Base-by-base conservation (phyloP, 805 yeast species). In the Isabelozyma heimii region DNA sequence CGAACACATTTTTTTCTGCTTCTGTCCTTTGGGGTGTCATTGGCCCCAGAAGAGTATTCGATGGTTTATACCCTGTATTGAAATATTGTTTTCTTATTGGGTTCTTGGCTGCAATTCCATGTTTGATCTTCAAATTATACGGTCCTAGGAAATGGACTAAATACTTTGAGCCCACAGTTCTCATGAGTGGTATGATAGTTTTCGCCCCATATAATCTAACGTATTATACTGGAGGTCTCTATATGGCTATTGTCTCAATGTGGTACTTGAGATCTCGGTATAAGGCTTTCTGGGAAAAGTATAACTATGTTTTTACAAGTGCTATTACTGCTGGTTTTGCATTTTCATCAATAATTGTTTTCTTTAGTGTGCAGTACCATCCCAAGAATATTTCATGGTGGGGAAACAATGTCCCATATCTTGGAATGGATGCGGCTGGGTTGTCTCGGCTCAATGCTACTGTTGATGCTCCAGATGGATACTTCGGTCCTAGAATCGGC, bases 11-110 rank as follows among this genome's bases (percentile, higher is more conserved):
- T 59, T 82, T 69, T 65, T 71, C 76, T 37, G 80, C 88, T 1
- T 77, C 86, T 0, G 73, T 84, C 16, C 62, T 82, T 43, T 85
- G 89, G 89, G 89, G 88, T 47, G 76, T 65, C 60, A 75, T 85
- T 54, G 89, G 89, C 0, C 74, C 74, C 9, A 62, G 62, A 57
- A 65, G 58, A 47, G 69, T 66, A 4, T 68, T 68, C 45, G 67
- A 66, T 14, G 40, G 40, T 14, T 50, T 67, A 20, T 67, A 69
- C 51, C 73, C 72, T 16, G 46, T 65, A 16, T 58, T 69, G 53
- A 59, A 63, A 51, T 68, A 55, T 51, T 67, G 69, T 40, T 67
- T 70, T 58, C 59, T 69, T 52, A 62, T 70, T 43, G 75, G 73
- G 8, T 56, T 60, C 42, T 53, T 67, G 40, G 47, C 61, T 17